These are phyloP conservation scores for Polysphondylium violaceum DNA, from an alignment of 78 protist genomes.

Conservation along the genomic window DNA sequence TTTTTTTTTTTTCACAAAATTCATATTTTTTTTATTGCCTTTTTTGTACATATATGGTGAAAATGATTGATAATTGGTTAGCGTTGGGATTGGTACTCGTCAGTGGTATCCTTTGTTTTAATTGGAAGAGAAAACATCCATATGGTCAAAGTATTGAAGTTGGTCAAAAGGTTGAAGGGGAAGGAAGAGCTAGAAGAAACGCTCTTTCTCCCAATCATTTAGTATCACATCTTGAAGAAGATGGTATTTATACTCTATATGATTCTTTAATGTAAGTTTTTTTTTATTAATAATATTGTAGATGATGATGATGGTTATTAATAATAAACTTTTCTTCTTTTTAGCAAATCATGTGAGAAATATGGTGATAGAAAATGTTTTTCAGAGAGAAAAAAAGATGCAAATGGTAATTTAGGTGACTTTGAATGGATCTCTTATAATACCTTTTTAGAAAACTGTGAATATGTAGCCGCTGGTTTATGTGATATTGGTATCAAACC, in stretches of 20 bases:
- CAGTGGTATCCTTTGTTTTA: constrained; percentile 1
- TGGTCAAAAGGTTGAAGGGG: constrained; percentile 21
- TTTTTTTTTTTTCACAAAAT: too few species aligned
- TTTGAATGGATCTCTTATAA: constrained; percentile 49
- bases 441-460: neutral
- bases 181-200: constrained; percentile 56
- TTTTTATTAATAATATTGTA: too few species aligned
- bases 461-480: constrained; percentile 15
- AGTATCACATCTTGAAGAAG: constrained; percentile 41
- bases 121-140: constrained; percentile 61
- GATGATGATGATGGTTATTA: too few species aligned
- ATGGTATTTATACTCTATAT: constrained; percentile 52
- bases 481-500: constrained; percentile 45
- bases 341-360: constrained; percentile 28
- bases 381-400: constrained; percentile 17
- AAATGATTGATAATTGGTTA: constrained; percentile 48
- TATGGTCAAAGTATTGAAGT: constrained; percentile 25
- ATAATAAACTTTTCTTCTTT: neutral
- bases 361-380: constrained; percentile 25
- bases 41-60: too few species aligned
- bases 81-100: constrained; percentile 40
- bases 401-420: constrained; percentile 54
- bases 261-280: constrained; percentile 59
- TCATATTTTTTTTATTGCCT: too few species aligned
- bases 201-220: constrained; percentile 16